Percentiles rank a stretch among this genome's conserved stretches.
These are phyloP conservation scores for Microdochium paspali DNA, from an alignment of 2,329 filamentous ascomycete species.

Conservation along the genomic window DNA sequence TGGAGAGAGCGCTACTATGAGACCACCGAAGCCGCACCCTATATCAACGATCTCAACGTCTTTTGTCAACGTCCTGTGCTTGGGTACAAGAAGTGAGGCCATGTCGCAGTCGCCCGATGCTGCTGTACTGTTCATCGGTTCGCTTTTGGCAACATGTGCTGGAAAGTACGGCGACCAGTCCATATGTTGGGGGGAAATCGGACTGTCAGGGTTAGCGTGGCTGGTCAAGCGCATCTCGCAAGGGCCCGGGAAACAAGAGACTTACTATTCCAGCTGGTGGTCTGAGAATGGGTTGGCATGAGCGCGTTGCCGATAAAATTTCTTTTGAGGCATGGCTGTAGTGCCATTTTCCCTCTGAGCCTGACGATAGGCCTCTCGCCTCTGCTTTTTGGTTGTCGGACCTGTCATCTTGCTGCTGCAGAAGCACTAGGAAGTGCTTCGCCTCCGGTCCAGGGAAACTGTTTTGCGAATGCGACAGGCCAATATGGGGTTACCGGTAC, in stretches of 20 bases:
- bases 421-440: not conserved
- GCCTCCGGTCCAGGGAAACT: no score
- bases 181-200: constrained; percentile 71
- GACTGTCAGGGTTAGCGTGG: constrained; percentile 40
- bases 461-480: no score
- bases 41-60: constrained; percentile 92
- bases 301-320: constrained; percentile 90
- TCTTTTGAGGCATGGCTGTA: constrained; percentile 75
- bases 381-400: constrained; percentile 48
- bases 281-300: constrained; percentile 98
- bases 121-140: constrained; percentile 10
- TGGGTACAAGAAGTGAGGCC: constrained; percentile 1
- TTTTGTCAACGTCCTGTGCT: constrained; percentile 39
- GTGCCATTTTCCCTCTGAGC: constrained; percentile 40
- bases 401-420: constrained; percentile 23
- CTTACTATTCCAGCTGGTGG: constrained; percentile 80
- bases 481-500: no score
- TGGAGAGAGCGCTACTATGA: constrained; percentile 78
- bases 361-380: constrained; percentile 57
- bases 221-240: constrained; percentile 6
- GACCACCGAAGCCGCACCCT: constrained; percentile 89
- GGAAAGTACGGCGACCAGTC: constrained; percentile 86
- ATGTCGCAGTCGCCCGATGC: not conserved
- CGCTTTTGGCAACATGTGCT: constrained; percentile 45
- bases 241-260: constrained; percentile 6